Conservation (phyloP, 2,329 filamentous ascomycete genomes). For the Calonectria multiphialidica region DNA sequence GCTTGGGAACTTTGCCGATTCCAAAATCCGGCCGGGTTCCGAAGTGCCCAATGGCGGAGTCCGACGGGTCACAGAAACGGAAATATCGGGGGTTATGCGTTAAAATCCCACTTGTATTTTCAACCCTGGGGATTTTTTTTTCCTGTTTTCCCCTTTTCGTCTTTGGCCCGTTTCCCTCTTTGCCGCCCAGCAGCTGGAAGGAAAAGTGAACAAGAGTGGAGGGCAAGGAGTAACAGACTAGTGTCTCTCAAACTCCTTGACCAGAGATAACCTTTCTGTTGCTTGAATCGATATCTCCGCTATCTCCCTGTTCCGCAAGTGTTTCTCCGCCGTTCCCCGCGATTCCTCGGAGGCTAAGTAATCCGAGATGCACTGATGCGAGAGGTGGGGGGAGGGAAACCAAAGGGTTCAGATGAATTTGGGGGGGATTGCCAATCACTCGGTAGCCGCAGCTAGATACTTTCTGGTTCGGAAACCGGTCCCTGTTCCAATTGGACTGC, state of each 20-base stretch:
- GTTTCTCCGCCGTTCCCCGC: constrained; percentile 14
- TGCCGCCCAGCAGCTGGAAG: constrained; percentile 12
- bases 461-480: constrained; percentile 14
- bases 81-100: constrained; percentile 26
- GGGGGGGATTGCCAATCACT: constrained; percentile 2
- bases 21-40: constrained; percentile 37
- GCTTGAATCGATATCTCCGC: constrained; percentile 8
- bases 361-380: background rate
- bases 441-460: background rate
- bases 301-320: constrained; percentile 6
- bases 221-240: background rate
- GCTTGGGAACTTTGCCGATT: background rate
- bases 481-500: constrained; percentile 21
- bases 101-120: constrained; percentile 24
- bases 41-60: constrained; percentile 40
- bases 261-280: background rate
- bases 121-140: background rate
- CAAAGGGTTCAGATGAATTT: constrained; percentile 12
- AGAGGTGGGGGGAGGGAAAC: background rate
- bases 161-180: background rate
- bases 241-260: background rate
- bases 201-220: background rate
- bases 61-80: constrained; percentile 35
- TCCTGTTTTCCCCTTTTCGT: background rate
- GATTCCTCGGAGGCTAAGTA: constrained; percentile 19